Percentiles rank a stretch among this genome's conserved stretches.
phyloP scores from a whole-genome alignment of 805 yeast species.

The Nakazawaea wickerhamii region DNA sequence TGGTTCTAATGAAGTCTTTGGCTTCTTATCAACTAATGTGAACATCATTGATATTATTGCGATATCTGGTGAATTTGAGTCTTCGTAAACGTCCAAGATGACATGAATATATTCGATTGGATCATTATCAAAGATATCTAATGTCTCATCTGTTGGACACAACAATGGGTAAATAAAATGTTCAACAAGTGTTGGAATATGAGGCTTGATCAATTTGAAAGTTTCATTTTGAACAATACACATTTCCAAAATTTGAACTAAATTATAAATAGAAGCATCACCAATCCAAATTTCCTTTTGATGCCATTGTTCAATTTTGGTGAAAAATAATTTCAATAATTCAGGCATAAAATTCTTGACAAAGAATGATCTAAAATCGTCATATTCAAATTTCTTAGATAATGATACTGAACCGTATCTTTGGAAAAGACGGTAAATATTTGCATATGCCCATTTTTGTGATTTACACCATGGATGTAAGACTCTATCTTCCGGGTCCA shows the following conservation, averaged over 20 bases:
- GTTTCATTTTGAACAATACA: constrained; percentile 53
- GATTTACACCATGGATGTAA: constrained; percentile 63
- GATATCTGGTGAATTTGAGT: constrained; percentile 58
- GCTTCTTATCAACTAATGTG: constrained; percentile 66
- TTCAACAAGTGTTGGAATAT: constrained; percentile 55
- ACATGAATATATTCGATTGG: constrained; percentile 89
- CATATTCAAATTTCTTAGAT: constrained; percentile 46
- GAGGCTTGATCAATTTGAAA: constrained; percentile 70
- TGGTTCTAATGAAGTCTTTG: constrained; percentile 52
- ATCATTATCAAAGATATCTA: constrained; percentile 79
- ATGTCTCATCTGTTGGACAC: constrained; percentile 63
- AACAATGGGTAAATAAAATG: constrained; percentile 78
- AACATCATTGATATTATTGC: constrained; percentile 74
- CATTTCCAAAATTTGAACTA: constrained; percentile 59
- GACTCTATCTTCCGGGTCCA: constrained; percentile 49
- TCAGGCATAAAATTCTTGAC: constrained; percentile 64
- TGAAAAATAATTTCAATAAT: constrained; percentile 56
- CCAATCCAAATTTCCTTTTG: constrained; percentile 62
- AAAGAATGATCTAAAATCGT: constrained; percentile 54
- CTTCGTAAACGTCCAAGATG: constrained; percentile 62
- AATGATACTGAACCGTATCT: constrained; percentile 57
- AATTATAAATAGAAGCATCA: constrained; percentile 54
- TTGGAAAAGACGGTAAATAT: constrained; percentile 62
- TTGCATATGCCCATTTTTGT: constrained; percentile 87
- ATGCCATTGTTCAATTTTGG: constrained; percentile 73